phyloP scores from a whole-genome alignment of 2,329 filamentous ascomycete species.

The Endoconidiophora laricicola region DNA sequence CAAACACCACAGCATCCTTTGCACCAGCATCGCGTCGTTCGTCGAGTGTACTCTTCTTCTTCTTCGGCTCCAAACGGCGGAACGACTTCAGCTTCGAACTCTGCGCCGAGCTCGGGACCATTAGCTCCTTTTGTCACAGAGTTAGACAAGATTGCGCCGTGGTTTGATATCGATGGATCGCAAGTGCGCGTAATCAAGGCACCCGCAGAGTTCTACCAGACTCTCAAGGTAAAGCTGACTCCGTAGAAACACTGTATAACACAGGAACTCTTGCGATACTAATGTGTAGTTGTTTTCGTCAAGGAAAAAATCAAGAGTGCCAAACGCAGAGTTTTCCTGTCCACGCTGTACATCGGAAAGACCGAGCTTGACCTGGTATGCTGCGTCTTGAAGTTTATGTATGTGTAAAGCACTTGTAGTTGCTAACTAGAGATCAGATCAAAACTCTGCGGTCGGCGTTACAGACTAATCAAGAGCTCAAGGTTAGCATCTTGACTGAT shows the following conservation, averaged over 20 bases:
- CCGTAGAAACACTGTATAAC: background rate
- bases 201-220: slow-evolving; percentile 80
- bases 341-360: slow-evolving; percentile 94
- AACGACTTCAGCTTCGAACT: too few relatives aligned
- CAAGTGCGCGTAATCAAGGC: slow-evolving; percentile 65
- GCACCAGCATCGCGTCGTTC: background rate
- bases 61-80: too few relatives aligned
- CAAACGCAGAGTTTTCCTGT: slow-evolving; percentile 67
- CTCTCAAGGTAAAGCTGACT: slow-evolving; percentile 52
- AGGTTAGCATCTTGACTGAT: slow-evolving; percentile 80
- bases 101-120: slow-evolving; percentile 17
- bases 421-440: slow-evolving; percentile 33
- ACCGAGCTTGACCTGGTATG: slow-evolving; percentile 69
- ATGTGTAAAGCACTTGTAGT: too few relatives aligned
- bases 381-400: background rate
- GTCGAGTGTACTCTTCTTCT: slow-evolving; percentile 5
- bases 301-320: slow-evolving; percentile 69
- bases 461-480: slow-evolving; percentile 54
- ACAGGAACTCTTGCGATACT: background rate
- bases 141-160: slow-evolving; percentile 77
- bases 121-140: slow-evolving; percentile 46
- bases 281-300: background rate
- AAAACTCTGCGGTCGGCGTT: slow-evolving; percentile 61
- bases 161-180: slow-evolving; percentile 69
- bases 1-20: too few relatives aligned